phyloP scores from a whole-genome alignment of 148 eudicot genomes.

The Cornus suecica region DNA sequence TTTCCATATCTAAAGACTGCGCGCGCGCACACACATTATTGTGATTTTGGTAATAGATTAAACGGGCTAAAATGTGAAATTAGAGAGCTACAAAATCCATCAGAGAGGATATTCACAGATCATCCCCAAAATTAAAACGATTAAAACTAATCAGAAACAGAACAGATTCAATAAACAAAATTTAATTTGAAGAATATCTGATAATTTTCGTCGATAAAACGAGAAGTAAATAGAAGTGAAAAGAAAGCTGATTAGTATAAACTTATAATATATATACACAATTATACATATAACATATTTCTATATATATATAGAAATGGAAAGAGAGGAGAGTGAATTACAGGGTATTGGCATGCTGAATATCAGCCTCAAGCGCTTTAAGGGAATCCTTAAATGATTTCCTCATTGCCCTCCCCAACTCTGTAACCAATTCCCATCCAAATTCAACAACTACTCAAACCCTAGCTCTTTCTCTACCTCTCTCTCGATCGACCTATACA shows the following conservation, averaged over 20 bases:
- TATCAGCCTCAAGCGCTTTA: conserved; percentile 84
- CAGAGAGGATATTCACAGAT: background rate
- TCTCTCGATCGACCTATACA: background rate
- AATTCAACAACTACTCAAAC: background rate
- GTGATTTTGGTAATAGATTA: background rate
- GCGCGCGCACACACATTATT: no score
- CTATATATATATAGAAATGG: background rate
- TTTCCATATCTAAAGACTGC: no score
- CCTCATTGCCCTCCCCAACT: conserved; percentile 31
- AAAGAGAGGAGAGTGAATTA: conserved; percentile 16
- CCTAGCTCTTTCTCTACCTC: background rate
- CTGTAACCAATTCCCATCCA: conserved; percentile 34
- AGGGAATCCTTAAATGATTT: conserved; percentile 63
- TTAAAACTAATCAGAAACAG: no score
- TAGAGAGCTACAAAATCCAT: background rate
- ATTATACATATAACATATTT: no score
- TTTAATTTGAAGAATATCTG: no score
- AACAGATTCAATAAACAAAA: background rate
- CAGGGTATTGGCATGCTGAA: conserved; percentile 79
- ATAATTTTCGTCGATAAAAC: background rate
- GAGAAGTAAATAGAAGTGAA: background rate
- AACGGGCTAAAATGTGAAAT: background rate
- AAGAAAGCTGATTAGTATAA: background rate
- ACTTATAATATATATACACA: background rate
- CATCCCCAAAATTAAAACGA: background rate